phyloP scores from a whole-genome alignment of 2,329 filamentous ascomycete genomes.

The Gaeumannomyces sp. region DNA sequence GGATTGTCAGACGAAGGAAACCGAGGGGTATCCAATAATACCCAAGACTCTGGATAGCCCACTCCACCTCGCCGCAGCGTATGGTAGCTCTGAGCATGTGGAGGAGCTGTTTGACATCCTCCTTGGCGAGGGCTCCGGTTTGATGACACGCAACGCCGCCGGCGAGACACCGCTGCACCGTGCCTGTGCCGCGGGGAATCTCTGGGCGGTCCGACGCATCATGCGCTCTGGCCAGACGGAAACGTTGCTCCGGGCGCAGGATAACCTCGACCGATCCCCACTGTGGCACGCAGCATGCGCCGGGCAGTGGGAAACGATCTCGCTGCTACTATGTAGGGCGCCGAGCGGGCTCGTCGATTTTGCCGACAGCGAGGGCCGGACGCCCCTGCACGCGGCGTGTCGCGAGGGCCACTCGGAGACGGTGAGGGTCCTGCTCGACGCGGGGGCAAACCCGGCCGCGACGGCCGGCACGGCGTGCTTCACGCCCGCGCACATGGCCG shows the following conservation, averaged over 20 bases:
- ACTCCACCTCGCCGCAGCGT: slow-evolving; percentile 9
- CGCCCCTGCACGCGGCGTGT: slow-evolving; percentile 6
- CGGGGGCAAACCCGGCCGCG: not conserved
- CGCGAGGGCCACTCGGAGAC: slow-evolving; percentile 1
- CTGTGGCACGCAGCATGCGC: slow-evolving; percentile 7
- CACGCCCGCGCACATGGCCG: slow-evolving; percentile 8
- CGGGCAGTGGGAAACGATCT: not conserved
- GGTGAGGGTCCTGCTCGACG: not conserved
- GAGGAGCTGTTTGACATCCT: slow-evolving; percentile 3
- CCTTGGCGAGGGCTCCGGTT: not conserved
- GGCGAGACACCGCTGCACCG: slow-evolving; percentile 6
- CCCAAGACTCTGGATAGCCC: not conserved
- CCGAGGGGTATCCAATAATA: not conserved
- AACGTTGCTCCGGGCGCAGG: not conserved
- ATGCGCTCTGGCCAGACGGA: not conserved
- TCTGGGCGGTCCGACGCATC: not conserved
- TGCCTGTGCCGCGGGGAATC: slow-evolving; percentile 7
- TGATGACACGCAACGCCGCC: slow-evolving; percentile 2
- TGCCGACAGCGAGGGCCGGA: not conserved
- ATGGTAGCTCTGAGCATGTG: not conserved
- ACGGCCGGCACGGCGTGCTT: not conserved
- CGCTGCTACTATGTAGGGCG: not conserved
- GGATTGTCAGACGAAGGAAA: not conserved
- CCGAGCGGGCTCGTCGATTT: not conserved
- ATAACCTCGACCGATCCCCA: not conserved